Conservation (phyloP, 2,329 filamentous ascomycete genomes). For the Microdochium trichocladiopsis region DNA sequence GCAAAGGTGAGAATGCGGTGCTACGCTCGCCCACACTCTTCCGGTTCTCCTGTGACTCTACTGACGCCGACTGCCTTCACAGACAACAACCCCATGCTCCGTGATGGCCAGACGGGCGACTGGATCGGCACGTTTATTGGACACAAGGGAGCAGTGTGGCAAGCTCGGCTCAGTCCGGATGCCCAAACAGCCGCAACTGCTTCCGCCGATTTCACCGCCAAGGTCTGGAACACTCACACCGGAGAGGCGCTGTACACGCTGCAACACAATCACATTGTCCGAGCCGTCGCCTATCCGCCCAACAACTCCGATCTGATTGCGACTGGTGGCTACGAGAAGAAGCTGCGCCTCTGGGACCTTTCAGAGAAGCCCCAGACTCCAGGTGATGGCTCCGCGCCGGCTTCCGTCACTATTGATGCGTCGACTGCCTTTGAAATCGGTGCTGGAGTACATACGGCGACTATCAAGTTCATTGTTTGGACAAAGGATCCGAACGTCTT, state of each 20-base stretch:
- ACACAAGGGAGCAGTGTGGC: conserved; percentile 97
- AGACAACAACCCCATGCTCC: conserved; percentile 98
- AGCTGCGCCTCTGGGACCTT: conserved; percentile 88
- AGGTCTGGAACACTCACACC: conserved; percentile 94
- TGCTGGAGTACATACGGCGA: conserved; percentile 71
- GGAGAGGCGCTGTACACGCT: conserved; percentile 84
- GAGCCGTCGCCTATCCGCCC: conserved; percentile 82
- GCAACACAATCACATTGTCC: conserved; percentile 91
- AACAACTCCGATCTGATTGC: conserved; percentile 79
- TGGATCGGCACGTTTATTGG: conserved; percentile 98
- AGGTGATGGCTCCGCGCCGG: conserved; percentile 21
- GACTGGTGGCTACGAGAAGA: conserved; percentile 94
- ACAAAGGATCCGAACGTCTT: conserved; percentile 80
- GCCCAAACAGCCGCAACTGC: conserved; percentile 85
- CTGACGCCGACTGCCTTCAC: conserved; percentile 10
- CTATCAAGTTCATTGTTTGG: conserved; percentile 97
- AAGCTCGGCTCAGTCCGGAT: conserved; percentile 83
- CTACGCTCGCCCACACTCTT: conserved; percentile 8
- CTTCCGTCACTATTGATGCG: conserved; percentile 43
- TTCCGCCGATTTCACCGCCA: conserved; percentile 92
- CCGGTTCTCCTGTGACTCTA: not conserved
- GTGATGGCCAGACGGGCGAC: conserved; percentile 90
- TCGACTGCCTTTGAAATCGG: conserved; percentile 80
- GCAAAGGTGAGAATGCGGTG: conserved; percentile 57
- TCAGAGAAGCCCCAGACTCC: conserved; percentile 41